phyloP scores from a whole-genome alignment of 345 rosid species.

The Hibiscus trionum region DNA sequence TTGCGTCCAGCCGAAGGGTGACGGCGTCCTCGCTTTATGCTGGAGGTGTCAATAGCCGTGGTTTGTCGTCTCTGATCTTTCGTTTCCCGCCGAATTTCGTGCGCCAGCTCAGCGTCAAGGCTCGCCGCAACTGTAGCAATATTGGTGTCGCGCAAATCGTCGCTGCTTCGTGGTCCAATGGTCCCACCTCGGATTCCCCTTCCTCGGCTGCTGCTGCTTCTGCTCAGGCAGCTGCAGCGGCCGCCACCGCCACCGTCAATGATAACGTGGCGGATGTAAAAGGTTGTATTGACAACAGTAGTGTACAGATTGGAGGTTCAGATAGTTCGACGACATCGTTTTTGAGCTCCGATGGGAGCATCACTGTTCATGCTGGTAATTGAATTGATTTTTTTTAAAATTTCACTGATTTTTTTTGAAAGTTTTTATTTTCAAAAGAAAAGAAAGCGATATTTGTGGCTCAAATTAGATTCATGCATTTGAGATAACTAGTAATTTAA shows the following conservation, averaged over 20 bases:
- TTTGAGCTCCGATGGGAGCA: slow-evolving; percentile 79
- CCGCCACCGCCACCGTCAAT: slow-evolving; percentile 25
- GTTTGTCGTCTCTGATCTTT: slow-evolving; percentile 64
- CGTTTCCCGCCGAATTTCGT: slow-evolving; percentile 93
- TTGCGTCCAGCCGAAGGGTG: background rate
- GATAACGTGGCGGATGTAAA: slow-evolving; percentile 36
- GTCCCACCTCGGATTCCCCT: slow-evolving; percentile 33
- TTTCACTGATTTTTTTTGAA: background rate
- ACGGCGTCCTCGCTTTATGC: background rate
- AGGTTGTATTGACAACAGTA: slow-evolving; percentile 30
- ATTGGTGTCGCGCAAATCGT: slow-evolving; percentile 98
- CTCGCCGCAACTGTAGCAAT: slow-evolving; percentile 96
- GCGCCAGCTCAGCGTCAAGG: slow-evolving; percentile 94
- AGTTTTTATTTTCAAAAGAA: background rate
- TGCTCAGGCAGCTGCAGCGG: slow-evolving; percentile 27
- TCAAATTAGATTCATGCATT: background rate
- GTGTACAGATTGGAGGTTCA: slow-evolving; percentile 51
- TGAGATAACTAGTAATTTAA: background rate
- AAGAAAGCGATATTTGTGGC: background rate
- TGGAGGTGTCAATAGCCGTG: slow-evolving; percentile 33
- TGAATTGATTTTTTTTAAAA: background rate
- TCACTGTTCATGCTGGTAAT: slow-evolving; percentile 89
- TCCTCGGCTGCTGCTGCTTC: slow-evolving; percentile 34
- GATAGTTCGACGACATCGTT: slow-evolving; percentile 36
- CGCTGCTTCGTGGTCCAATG: slow-evolving; percentile 94